Evolutionary conservation across 768 basidiomycete genomes (phyloP), one percentile per base, ranked within the genome.

Genomic region (Lactarius pseudohatsudake): DNA sequence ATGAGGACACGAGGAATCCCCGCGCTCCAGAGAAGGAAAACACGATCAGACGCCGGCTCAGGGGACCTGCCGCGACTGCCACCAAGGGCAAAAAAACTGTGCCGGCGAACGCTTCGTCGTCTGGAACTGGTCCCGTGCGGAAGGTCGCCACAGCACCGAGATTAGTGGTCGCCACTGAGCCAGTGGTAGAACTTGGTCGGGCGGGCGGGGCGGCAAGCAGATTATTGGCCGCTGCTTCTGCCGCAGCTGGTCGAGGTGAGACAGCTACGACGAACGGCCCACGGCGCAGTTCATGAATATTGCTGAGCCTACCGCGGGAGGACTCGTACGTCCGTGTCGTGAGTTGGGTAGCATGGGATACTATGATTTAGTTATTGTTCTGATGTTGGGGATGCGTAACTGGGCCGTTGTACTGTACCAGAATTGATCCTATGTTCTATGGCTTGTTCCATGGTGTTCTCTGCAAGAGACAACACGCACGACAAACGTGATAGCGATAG

Each of bases 271-370:
- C 75, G 66, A 80, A 80, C 34, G 89, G 87, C 7, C 83, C 89
- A 5, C 79, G 89, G 70, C 79, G 89, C 64, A 88, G 91, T 30
- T 86, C 82, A 77, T 89, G n/a, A 84, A 85, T 67, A 89, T 87
- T 69, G 81, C 81, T 1, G 87, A 89, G 63, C 88, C 88, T 5
- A 85, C 85, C 5, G 75, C 80, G 7, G 75, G 79, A 47, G 75
- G 76, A 13, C 83, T 81, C 40, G 79, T 79, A 0, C 81, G 86
- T 81, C 81, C 72, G 81, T 80, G 18, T 86, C 72, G 76, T 63
- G 32, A 59, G 28, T 7, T 10, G 26, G 11, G 50, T 26, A 22
- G 50, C 26, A 15, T 13, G 50, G 22, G 45, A 22, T 50, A 10
- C 11, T 50, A 11, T 13, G 18, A n/a, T 47, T n/a, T n/a, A 6